Evolutionary conservation across 306 rosid species (phyloP).

Genomic region (Cucumis sativus): DNA sequence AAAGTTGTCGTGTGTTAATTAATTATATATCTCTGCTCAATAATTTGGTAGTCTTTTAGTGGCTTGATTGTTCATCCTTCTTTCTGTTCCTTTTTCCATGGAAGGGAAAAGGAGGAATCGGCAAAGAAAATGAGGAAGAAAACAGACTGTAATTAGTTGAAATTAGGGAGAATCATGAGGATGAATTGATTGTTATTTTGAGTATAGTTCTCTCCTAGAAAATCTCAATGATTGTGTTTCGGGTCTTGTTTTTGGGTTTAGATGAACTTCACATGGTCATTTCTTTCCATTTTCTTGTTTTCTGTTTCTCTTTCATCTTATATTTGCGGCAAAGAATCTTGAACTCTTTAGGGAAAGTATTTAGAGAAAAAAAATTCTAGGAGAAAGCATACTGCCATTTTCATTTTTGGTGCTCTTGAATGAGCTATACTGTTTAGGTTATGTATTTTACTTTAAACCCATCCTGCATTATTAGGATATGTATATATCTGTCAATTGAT

Average conservation of each 20-base stretch:
- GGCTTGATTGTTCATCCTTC: neutral
- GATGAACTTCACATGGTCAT: neutral
- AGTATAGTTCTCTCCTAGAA: neutral
- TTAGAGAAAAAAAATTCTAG: neutral
- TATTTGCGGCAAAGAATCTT: neutral
- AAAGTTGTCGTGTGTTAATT: neutral
- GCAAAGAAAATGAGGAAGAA: neutral
- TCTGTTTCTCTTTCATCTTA: neutral
- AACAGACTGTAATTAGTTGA: neutral
- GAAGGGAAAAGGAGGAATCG: neutral
- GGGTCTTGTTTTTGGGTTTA: neutral
- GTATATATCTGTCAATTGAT: neutral
- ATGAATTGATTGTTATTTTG: neutral
- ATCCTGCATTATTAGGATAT: neutral
- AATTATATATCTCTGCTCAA: slow-evolving; percentile 1
- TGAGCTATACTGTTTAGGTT: neutral
- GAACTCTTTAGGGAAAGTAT: neutral
- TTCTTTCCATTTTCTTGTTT: neutral
- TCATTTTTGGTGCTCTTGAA: slow-evolving; percentile 1
- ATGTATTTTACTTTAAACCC: neutral
- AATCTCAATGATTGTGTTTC: neutral
- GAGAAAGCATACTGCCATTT: neutral
- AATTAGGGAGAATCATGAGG: neutral
- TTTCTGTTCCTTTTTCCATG: neutral
- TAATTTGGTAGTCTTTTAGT: neutral